Evolutionary conservation across 2,329 filamentous ascomycete species (phyloP).

Genomic region (Shiraia sp.): DNA sequence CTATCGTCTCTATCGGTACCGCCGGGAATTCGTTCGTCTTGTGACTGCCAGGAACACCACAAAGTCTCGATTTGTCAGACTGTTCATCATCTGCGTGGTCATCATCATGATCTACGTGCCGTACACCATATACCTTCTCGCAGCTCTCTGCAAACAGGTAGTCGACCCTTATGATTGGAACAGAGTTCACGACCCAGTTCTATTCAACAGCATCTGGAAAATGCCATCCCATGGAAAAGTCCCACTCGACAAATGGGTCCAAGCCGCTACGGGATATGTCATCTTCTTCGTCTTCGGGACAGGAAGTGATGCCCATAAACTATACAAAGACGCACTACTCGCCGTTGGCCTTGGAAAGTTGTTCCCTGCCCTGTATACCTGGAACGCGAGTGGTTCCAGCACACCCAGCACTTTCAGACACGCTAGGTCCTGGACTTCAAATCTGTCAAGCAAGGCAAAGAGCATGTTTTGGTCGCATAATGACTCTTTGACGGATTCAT

Average conservation of each 20-base stretch:
- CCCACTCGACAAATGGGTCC: slow-evolving; percentile 62
- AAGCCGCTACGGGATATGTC: slow-evolving; percentile 57
- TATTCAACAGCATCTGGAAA: slow-evolving; percentile 56
- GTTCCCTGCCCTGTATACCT: slow-evolving; percentile 33
- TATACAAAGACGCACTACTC: slow-evolving; percentile 32
- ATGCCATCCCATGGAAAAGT: slow-evolving; percentile 51
- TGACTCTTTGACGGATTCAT: slow-evolving; percentile 18
- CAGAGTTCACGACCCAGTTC: slow-evolving; percentile 52
- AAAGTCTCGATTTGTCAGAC: slow-evolving; percentile 64
- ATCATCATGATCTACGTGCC: slow-evolving; percentile 59
- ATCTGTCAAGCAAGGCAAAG: slow-evolving; percentile 28
- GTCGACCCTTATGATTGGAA: slow-evolving; percentile 57
- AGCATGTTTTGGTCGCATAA: slow-evolving; percentile 25
- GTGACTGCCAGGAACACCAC: slow-evolving; percentile 58
- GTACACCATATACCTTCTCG: slow-evolving; percentile 53
- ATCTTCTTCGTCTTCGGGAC: slow-evolving; percentile 68
- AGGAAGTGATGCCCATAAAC: slow-evolving; percentile 59
- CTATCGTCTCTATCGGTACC: slow-evolving; percentile 64
- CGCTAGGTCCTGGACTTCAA: slow-evolving; percentile 19
- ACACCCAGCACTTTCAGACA: slow-evolving; percentile 20
- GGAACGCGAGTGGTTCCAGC: slow-evolving; percentile 14
- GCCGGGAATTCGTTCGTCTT: slow-evolving; percentile 60
- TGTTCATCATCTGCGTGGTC: slow-evolving; percentile 60
- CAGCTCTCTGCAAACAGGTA: slow-evolving; percentile 26
- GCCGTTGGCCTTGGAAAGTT: slow-evolving; percentile 31